A percentile compares a stretch with the other conserved stretches of the same genome.
Evolutionary conservation across 1,284 basidiomycete genomes (phyloP).

Genomic region (Pholiota adiposa): DNA sequence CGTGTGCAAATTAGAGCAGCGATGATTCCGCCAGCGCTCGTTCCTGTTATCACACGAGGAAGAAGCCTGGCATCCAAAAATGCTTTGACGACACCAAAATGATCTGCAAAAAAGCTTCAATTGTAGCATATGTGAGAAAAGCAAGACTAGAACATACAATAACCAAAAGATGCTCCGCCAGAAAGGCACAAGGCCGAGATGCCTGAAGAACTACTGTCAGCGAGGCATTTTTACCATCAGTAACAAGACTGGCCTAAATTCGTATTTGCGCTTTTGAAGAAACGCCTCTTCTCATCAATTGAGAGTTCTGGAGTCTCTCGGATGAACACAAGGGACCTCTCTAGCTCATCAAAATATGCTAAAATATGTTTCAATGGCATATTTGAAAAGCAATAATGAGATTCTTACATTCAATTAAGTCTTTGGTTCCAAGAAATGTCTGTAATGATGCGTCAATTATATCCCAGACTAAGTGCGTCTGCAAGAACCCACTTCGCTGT

Average conservation of each 20-base stretch:
- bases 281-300: constrained; percentile 88
- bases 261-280: constrained; percentile 89
- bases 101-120: constrained; percentile 51
- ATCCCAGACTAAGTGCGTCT: too few relatives aligned
- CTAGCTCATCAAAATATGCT: constrained; percentile 86
- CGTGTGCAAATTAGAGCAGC: constrained; percentile 88
- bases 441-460: constrained; percentile 31
- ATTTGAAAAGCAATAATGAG: neutral
- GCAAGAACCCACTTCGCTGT: constrained; percentile 77
- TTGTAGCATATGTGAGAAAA: constrained; percentile 9
- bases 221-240: neutral
- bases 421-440: constrained; percentile 91
- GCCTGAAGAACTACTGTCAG: constrained; percentile 29
- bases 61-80: constrained; percentile 88
- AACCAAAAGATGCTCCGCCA: constrained; percentile 94
- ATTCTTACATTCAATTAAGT: constrained; percentile 76
- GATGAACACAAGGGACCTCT: constrained; percentile 74
- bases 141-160: constrained; percentile 57
- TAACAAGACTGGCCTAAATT: constrained; percentile 78
- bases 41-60: constrained; percentile 90
- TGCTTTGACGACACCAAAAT: constrained; percentile 91
- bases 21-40: constrained; percentile 90
- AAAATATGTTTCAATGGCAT: constrained; percentile 5
- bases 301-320: constrained; percentile 75
- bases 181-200: constrained; percentile 88